phyloP scores from a whole-genome alignment of 208 protist genomes.

The Trichomonas vaginalis region DNA sequence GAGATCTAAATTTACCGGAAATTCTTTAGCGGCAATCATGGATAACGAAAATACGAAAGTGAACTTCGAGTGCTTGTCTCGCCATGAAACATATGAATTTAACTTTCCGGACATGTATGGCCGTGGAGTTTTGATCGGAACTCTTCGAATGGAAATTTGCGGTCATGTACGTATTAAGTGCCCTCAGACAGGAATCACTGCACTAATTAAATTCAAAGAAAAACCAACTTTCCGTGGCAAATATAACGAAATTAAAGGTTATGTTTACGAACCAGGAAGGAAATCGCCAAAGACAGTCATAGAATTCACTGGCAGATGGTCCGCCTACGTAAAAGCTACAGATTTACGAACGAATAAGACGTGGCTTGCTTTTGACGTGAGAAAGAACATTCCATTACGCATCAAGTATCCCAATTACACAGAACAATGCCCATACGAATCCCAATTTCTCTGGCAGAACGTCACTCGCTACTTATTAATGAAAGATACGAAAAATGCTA shows the following conservation, averaged over 20 bases:
- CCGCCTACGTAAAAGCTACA: not conserved
- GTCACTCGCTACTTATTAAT: not conserved
- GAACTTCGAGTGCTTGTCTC: not conserved
- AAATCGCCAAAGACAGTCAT: not conserved
- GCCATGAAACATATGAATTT: not conserved
- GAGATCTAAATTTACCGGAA: not conserved
- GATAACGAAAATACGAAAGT: not conserved
- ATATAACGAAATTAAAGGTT: not conserved
- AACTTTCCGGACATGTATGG: slow-evolving; percentile 7
- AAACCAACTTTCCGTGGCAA: not conserved
- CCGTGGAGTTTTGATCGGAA: not conserved
- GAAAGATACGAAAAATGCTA: not conserved
- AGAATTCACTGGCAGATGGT: not conserved
- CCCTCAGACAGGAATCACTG: not conserved
- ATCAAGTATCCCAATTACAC: not conserved
- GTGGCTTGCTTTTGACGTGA: not conserved
- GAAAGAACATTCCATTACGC: not conserved
- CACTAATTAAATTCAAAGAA: not conserved
- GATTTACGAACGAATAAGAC: not conserved
- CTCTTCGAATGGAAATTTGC: not conserved
- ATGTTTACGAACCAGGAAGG: not conserved
- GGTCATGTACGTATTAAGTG: not conserved
- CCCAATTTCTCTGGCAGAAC: not conserved
- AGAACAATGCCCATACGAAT: not conserved
- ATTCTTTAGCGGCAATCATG: not conserved